These are phyloP conservation scores for Fusarium humuli DNA, from an alignment of 2,329 filamentous ascomycete species.

Conservation along the genomic window DNA sequence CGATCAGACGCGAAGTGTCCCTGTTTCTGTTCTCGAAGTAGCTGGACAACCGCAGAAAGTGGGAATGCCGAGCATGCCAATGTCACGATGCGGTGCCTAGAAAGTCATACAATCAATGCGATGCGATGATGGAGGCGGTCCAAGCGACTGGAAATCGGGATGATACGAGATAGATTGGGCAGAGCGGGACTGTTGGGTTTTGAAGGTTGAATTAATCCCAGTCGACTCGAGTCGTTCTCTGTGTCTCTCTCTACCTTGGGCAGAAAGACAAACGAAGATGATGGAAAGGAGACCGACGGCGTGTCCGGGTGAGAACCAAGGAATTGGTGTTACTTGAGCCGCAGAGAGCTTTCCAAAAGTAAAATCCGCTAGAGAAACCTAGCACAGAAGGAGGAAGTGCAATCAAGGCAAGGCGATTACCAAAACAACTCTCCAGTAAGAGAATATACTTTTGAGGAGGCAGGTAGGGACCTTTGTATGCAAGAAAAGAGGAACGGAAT, in stretches of 20 bases:
- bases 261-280: slow-evolving; percentile 4
- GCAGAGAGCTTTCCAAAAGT: slow-evolving; percentile 30
- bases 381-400: slow-evolving; percentile 14
- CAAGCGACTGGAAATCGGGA: slow-evolving; percentile 22
- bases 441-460: slow-evolving; percentile 2
- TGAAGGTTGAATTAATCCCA: slow-evolving; percentile 24
- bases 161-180: slow-evolving; percentile 15
- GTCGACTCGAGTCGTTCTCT: slow-evolving; percentile 16
- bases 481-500: slow-evolving; percentile 11
- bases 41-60: slow-evolving; percentile 27
- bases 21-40: slow-evolving; percentile 25
- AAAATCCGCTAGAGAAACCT: slow-evolving; percentile 4
- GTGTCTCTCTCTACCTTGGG: slow-evolving; percentile 15
- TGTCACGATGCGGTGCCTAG: slow-evolving; percentile 37
- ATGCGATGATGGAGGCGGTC: slow-evolving; percentile 31
- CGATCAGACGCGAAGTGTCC: slow-evolving; percentile 17
- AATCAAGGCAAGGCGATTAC: neutral
- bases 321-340: slow-evolving; percentile 24
- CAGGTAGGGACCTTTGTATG: neutral
- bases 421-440: neutral
- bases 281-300: slow-evolving; percentile 25
- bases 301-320: slow-evolving; percentile 10
- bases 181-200: slow-evolving; percentile 16
- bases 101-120: slow-evolving; percentile 29
- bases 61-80: slow-evolving; percentile 49